Percentiles rank a stretch among this genome's conserved stretches.
These are phyloP conservation scores for Tephrocybe sp. DNA, from an alignment of 768 basidiomycete genomes.

Conservation along the genomic window DNA sequence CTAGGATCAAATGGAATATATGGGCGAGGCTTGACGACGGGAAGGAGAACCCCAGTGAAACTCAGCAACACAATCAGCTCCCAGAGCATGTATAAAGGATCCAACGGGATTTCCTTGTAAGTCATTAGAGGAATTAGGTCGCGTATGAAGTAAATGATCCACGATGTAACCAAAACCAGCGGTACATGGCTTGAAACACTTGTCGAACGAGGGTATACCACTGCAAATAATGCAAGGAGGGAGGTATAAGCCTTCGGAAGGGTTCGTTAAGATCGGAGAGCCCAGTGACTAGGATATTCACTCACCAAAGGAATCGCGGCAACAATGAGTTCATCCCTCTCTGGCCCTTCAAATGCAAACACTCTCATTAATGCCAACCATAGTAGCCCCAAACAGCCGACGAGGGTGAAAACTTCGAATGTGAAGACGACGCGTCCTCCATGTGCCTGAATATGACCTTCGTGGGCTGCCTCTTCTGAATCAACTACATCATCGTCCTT, in stretches of 20 bases:
- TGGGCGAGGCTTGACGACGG: constrained; percentile 48
- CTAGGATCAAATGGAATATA: constrained; percentile 57
- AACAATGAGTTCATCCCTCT: constrained; percentile 1
- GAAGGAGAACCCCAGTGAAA: constrained; percentile 45
- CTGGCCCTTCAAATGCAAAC: background rate
- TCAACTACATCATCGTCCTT: background rate
- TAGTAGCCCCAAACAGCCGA: constrained; percentile 15
- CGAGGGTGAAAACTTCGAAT: constrained; percentile 6
- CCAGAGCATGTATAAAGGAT: constrained; percentile 51
- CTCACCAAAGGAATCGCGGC: constrained; percentile 10
- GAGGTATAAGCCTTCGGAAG: constrained; percentile 12
- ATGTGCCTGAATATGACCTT: constrained; percentile 10
- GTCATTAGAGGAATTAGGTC: constrained; percentile 59
- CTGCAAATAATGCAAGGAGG: constrained; percentile 8
- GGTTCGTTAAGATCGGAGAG: background rate
- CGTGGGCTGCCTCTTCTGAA: background rate
- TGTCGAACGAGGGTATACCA: constrained; percentile 8
- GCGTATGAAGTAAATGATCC: constrained; percentile 47
- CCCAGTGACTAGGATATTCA: background rate
- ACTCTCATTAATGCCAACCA: constrained; percentile 11
- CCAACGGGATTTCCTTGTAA: constrained; percentile 42
- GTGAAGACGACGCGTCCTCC: constrained; percentile 13
- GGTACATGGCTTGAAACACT: constrained; percentile 5
- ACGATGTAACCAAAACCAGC: constrained; percentile 8
- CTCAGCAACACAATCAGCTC: constrained; percentile 43